A percentile compares a stretch with the other conserved stretches of the same genome.
Evolutionary conservation across 257 asterid genomes (phyloP).

Genomic region (Perilla frutescens): DNA sequence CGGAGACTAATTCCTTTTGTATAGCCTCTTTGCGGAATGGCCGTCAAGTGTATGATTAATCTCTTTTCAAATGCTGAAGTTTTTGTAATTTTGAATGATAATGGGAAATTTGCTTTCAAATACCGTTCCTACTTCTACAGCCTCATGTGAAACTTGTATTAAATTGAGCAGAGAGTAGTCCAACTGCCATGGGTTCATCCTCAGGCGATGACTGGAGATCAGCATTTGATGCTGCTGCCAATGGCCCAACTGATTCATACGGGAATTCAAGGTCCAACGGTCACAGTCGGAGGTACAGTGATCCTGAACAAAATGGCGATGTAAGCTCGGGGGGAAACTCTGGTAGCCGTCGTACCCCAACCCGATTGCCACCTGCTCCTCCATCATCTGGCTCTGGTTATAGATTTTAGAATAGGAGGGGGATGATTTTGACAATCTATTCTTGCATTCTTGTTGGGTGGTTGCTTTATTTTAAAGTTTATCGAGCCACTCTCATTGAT

Average conservation of each 20-base stretch:
- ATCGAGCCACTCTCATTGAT: constrained; percentile 48
- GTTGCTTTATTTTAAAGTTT: constrained; percentile 45
- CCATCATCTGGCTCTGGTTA: constrained; percentile 75
- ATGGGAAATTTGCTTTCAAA: not conserved
- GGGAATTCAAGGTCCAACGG: constrained; percentile 67
- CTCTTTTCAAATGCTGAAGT: too few relatives aligned
- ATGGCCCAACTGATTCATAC: constrained; percentile 59
- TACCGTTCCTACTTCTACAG: too few relatives aligned
- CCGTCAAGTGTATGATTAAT: too few relatives aligned
- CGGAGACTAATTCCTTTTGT: too few relatives aligned
- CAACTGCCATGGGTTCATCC: constrained; percentile 68
- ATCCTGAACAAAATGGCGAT: constrained; percentile 82
- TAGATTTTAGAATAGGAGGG: constrained; percentile 57
- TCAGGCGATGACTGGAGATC: constrained; percentile 94
- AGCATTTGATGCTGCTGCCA: constrained; percentile 92
- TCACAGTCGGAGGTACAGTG: constrained; percentile 76
- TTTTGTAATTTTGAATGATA: not conserved
- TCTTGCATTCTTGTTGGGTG: constrained; percentile 58
- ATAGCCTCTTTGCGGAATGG: too few relatives aligned
- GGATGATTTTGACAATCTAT: constrained; percentile 38
- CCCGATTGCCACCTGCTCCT: constrained; percentile 91
- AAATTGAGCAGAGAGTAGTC: constrained; percentile 72
- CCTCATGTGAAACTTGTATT: not conserved
- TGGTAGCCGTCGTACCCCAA: constrained; percentile 88
- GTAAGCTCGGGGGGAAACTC: constrained; percentile 56